Evolutionary conservation across 192 early-diverging fungal genomes (phyloP), one percentile per base, ranked within the genome.

Genomic region (Cetraspora pellucida): DNA sequence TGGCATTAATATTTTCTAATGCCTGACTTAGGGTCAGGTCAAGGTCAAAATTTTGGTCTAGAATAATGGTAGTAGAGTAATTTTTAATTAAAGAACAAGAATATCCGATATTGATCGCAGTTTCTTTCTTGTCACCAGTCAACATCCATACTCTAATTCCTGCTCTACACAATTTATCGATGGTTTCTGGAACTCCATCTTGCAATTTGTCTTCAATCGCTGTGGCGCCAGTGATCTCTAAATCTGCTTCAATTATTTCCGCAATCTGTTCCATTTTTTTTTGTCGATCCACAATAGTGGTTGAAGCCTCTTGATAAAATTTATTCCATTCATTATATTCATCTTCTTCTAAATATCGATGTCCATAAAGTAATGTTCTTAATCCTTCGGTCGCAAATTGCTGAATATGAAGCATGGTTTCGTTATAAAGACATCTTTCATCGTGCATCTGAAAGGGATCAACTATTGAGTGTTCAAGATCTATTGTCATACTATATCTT

Each of bases 151-250:
- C 83, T 46, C 89, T 88, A 55, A 97, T 92, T 47, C 91, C 92
- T 0, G 94, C 95, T 6, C 85, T 80, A 0, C 91, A 88, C 37
- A 97, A 85, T 63, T 87, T 89, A 75, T 89, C 86, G 43, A 97
- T 95, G 7, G 93, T 91, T 75, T 95, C 93, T 2, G 94, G 93
- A 0, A 97, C 95, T 17, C 93, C 93, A 7, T 85, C 89, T 73
- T 97, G 95, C 73, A 97, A 79, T 66, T 93, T 89, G 77, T 97
- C 95, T 77, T 97, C 95, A 70, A 97, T 97, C 2, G 95, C 95
- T 0, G 95, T 95, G 0, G 93, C 91, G 0, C 95, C 95, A 0
- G 95, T 83, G 31, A 97, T 85, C 11, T 89, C 80, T 49, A 97
- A 74, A 21, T 89, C 88, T n/a, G 77, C 74, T 77, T 97, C 95